Evolutionary conservation across 352 stramenopile genomes (phyloP).

Genomic region (Aphanomyces invadans): DNA sequence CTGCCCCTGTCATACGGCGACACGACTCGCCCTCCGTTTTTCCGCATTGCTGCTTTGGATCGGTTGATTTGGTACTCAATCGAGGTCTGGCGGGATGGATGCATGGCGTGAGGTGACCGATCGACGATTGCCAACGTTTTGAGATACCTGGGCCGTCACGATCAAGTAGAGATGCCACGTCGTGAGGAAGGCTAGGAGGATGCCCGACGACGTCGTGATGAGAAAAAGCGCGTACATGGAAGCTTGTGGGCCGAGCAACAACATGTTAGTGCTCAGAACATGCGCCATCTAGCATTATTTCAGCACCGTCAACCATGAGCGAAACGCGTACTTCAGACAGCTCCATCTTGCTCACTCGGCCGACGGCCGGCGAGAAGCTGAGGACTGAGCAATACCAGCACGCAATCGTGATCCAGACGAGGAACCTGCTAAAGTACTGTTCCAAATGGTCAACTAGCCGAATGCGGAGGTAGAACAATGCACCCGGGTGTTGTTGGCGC

Average conservation of each 20-base stretch:
- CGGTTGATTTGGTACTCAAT: conserved; percentile 79
- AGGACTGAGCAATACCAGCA: conserved; percentile 53
- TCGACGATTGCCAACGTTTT: too few species aligned
- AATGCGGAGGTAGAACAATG: too few species aligned
- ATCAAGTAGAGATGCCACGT: conserved; percentile 68
- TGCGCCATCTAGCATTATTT: conserved; percentile 9
- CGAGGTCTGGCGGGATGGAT: conserved; percentile 69
- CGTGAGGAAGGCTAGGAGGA: conserved; percentile 55
- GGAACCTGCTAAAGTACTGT: conserved; percentile 75
- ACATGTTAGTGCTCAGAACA: conserved; percentile 7
- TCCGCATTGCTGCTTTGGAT: conserved; percentile 38
- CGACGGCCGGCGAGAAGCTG: conserved; percentile 49
- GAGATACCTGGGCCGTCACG: conserved; percentile 57
- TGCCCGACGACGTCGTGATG: conserved; percentile 47
- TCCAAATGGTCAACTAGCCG: too few species aligned
- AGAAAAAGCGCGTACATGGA: conserved; percentile 37
- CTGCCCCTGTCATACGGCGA: conserved; percentile 59
- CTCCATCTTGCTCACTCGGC: conserved; percentile 40
- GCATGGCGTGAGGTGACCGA: too few species aligned
- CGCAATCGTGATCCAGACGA: conserved; percentile 53
- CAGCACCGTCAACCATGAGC: too few species aligned
- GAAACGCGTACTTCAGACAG: conserved; percentile 45
- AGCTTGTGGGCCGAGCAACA: conserved; percentile 16
- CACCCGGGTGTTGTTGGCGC: conserved; percentile 91
- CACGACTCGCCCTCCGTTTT: conserved; percentile 41